These are phyloP conservation scores for Acanthamoeba sp. DNA, from an alignment of 208 protist species.

Conservation along the genomic window DNA sequence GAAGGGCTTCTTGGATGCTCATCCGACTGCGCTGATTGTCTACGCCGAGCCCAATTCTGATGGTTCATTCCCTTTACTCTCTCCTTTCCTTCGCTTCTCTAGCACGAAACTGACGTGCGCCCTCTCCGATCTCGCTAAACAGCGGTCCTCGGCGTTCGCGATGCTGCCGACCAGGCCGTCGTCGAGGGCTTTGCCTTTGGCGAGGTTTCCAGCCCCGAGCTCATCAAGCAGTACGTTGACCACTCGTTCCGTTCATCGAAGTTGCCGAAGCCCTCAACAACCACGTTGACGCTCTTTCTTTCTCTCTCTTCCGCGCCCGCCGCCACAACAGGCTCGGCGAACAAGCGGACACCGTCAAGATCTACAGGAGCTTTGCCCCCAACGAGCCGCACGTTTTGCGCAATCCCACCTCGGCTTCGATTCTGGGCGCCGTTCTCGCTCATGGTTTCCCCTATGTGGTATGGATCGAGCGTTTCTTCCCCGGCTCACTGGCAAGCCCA, in stretches of 20 bases:
- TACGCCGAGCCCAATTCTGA: conserved; percentile 27
- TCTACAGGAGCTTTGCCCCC: neutral
- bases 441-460: conserved; percentile 17
- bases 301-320: too few species aligned
- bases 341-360: neutral
- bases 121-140: neutral
- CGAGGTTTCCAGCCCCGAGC: neutral
- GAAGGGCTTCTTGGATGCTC: neutral
- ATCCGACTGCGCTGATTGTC: conserved; percentile 2
- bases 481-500: neutral
- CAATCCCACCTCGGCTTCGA: neutral
- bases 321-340: conserved; percentile 30
- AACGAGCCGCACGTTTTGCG: neutral
- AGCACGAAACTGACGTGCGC: neutral
- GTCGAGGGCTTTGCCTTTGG: conserved; percentile 11
- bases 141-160: neutral
- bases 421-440: neutral
- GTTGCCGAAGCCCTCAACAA: neutral
- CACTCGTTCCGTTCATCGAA: too few species aligned
- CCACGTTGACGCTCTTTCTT: too few species aligned
- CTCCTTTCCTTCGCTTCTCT: neutral
- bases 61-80: neutral
- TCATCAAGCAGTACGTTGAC: neutral
- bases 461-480: too few species aligned
- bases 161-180: neutral